Evolutionary conservation across 371 early-diverging fungal genomes (phyloP), one percentile per base, ranked within the genome.

Genomic region (Rhizomucor pusillus): DNA sequence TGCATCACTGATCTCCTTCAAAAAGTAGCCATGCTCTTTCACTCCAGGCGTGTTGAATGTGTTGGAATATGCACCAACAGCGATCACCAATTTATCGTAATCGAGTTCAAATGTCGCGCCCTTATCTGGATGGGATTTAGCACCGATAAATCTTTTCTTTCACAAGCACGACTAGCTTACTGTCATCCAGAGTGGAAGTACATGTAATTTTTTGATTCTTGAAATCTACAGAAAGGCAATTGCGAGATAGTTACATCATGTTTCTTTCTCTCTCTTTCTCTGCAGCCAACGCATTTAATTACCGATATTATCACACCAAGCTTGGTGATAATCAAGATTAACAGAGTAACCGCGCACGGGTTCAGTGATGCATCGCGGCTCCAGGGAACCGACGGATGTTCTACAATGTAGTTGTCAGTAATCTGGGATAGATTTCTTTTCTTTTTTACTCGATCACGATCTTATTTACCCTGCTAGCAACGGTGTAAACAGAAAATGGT

Each of bases 11-110:
- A 91, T 76, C 45, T 89, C 89, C 62, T 90, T 90, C 45, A 91
- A 69, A 54, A 86, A 85, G 48, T 75, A 77, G 16, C 85, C 89
- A 64, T 85, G 65, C 52, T 91, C 90, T 29, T 79, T 77, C 4
- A 92, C 91, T 13, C 95, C 95, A 2, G 84, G 84, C 25, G 90
- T 88, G 37, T 82, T 83, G 60, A 91, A 92, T 9, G 93, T 92
- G 60, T 90, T 90, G 53, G 85, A 79, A 56, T 84, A 79, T 1
- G 91, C 87, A n/a, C 95, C 95, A 3, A 86, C 86, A 4, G 88
- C 73, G 16, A 94, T 87, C 35, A 94, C 86, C 34, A 94, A 63
- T 41, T 85, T 80, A 59, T 92, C 93, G 63, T 87, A 94, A 16
- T 79, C 69, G 47, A 92, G 50, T 29, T 62, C 54, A 36, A 78